These are phyloP conservation scores for Citrullus mucosospermus DNA, from an alignment of 306 rosid genomes.

Conservation along the genomic window DNA sequence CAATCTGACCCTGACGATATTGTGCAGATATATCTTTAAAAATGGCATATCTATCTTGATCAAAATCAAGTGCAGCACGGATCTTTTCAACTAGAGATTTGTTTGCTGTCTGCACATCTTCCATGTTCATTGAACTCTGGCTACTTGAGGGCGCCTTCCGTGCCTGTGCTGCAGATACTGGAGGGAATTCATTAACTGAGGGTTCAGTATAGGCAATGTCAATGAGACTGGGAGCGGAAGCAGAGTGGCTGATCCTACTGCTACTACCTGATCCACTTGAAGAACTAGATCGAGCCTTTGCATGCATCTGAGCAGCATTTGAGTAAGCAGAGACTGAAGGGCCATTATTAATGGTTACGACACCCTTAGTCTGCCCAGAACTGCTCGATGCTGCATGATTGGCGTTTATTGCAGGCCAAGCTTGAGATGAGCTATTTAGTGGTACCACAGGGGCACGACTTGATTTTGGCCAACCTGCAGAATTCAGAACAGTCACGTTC, in stretches of 20 bases:
- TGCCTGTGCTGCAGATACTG: constrained; percentile 52
- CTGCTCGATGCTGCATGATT: constrained; percentile 7
- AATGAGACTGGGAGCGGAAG: constrained; percentile 72
- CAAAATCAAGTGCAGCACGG: constrained; percentile 65
- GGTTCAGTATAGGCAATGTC: constrained; percentile 32
- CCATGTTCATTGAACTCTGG: constrained; percentile 33
- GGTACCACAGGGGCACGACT: constrained; percentile 30
- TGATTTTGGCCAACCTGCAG: constrained; percentile 71
- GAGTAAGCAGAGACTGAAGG: constrained; percentile 22
- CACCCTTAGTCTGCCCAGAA: constrained; percentile 15
- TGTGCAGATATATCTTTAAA: constrained; percentile 77
- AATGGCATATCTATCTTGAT: constrained; percentile 46
- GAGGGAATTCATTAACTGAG: constrained; percentile 66
- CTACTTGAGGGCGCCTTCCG: constrained; percentile 35
- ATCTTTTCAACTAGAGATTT: constrained; percentile 85
- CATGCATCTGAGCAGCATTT: constrained; percentile 24
- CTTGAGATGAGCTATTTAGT: constrained; percentile 28
- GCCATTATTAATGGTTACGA: constrained; percentile 13
- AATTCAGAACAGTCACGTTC: constrained; percentile 37
- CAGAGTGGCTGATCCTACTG: constrained; percentile 52
- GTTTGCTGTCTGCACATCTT: constrained; percentile 72
- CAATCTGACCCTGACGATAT: constrained; percentile 73
- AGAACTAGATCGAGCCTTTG: constrained; percentile 27
- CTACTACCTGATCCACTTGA: constrained; percentile 30
- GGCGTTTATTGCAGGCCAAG: constrained; percentile 31